These are phyloP conservation scores for Deinandra increscens DNA, from an alignment of 129 eudicot genomes.

Conservation along the genomic window DNA sequence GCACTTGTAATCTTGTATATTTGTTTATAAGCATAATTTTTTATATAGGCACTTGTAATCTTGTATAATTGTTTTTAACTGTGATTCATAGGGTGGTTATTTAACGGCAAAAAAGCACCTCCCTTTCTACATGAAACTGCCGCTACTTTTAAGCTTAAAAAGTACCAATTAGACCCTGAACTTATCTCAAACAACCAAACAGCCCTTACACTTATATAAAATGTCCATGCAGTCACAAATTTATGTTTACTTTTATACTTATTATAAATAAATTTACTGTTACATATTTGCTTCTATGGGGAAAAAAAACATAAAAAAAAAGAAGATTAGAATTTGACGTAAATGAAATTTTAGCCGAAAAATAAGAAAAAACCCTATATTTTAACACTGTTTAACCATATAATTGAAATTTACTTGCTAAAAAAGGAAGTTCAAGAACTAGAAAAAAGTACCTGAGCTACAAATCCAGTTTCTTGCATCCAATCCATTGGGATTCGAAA, in stretches of 20 bases:
- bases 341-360: background rate
- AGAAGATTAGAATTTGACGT: background rate
- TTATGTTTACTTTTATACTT: background rate
- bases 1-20: too few species aligned
- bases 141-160: background rate
- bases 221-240: background rate
- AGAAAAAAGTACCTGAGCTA: conserved; percentile 59
- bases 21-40: too few species aligned
- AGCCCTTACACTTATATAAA: background rate
- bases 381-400: background rate
- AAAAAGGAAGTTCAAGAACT: background rate
- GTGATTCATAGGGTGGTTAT: too few species aligned
- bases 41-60: too few species aligned
- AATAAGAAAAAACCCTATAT: background rate
- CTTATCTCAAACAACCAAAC: background rate
- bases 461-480: conserved; percentile 88
- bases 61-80: too few species aligned
- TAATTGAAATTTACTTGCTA: background rate
- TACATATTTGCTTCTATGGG: background rate
- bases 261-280: background rate
- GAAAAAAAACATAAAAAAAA: background rate
- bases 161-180: background rate
- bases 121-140: background rate
- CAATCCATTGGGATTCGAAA: conserved; percentile 76
- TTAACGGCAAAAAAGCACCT: too few species aligned